A percentile compares a stretch with the other conserved stretches of the same genome.
phyloP scores from a whole-genome alignment of 257 asterid species.

The Buddleja alternifolia region DNA sequence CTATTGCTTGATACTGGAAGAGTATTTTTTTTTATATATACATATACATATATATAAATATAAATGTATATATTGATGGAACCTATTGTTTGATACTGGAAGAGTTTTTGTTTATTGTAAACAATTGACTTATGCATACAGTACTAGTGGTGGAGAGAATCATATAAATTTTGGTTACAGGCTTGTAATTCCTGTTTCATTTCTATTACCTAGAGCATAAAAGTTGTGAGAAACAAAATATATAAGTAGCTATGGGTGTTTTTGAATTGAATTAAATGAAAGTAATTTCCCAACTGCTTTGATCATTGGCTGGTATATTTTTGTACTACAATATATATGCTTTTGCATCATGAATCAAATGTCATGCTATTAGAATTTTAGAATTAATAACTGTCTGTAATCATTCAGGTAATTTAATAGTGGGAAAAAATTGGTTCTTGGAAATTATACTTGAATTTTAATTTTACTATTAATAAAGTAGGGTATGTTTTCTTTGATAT shows the following conservation, averaged over 20 bases:
- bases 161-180: not conserved
- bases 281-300: not conserved
- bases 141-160: not conserved
- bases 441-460: not conserved
- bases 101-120: not conserved
- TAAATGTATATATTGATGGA: no score
- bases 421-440: slow-evolving; percentile 12
- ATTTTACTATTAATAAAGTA: not conserved
- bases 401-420: not conserved
- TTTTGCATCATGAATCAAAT: not conserved
- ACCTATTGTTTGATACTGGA: not conserved
- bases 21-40: not conserved
- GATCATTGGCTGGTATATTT: not conserved
- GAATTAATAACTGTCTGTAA: not conserved
- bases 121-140: not conserved
- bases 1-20: not conserved
- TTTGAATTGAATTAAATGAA: not conserved
- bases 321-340: not conserved
- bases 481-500: not conserved
- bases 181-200: not conserved
- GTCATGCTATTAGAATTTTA: not conserved
- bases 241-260: not conserved
- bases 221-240: not conserved
- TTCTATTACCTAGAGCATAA: not conserved
- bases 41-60: no score